These are phyloP conservation scores for Polyplosphaeria fusca DNA, from an alignment of 495 filamentous ascomycete species.

Conservation along the genomic window DNA sequence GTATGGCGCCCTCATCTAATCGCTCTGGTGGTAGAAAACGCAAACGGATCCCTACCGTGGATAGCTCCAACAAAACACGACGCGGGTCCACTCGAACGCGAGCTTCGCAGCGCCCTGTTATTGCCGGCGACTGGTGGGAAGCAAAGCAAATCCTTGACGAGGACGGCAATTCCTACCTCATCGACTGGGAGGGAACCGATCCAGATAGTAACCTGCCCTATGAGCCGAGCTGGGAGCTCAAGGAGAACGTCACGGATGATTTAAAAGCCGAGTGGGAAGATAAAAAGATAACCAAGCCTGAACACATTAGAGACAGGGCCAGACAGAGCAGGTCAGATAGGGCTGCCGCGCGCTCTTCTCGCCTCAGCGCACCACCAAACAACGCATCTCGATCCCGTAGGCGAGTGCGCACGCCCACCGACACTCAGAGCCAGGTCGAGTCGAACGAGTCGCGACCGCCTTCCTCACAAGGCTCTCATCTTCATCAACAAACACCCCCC, in stretches of 20 bases:
- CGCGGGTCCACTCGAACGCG: no score
- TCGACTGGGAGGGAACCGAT: slow-evolving; percentile 9
- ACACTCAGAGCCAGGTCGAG: neutral
- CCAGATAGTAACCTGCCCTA: neutral
- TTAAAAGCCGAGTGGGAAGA: slow-evolving; percentile 6
- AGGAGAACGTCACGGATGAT: neutral
- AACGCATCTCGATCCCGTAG: neutral
- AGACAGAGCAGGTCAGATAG: neutral
- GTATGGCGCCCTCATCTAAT: no score
- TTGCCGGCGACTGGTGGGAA: no score
- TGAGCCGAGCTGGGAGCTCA: neutral
- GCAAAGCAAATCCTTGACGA: neutral
- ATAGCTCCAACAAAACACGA: no score
- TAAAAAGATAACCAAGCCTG: neutral
- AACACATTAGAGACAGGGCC: neutral
- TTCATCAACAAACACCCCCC: neutral
- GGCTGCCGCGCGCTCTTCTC: neutral
- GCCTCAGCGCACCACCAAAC: neutral
- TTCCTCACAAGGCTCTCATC: neutral
- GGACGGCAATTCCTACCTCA: neutral
- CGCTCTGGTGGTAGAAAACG: no score
- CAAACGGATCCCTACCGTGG: no score
- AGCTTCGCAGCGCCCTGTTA: no score
- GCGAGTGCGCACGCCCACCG: neutral
- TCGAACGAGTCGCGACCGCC: neutral